phyloP scores from a whole-genome alignment of 331 rosid genomes.

The Rhamnella rubrinervis region DNA sequence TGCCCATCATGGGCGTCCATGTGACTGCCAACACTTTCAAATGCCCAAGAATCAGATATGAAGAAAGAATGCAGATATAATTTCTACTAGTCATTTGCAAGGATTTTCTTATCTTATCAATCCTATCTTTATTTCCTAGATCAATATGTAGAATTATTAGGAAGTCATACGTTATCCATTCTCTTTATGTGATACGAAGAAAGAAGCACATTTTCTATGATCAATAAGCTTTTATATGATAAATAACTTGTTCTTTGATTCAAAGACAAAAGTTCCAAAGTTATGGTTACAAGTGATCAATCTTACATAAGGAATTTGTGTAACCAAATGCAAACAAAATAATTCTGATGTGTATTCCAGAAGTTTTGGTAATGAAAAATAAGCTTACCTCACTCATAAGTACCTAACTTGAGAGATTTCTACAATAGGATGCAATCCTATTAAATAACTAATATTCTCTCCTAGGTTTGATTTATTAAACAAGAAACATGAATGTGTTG shows the following conservation, averaged over 20 bases:
- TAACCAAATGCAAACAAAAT: too few relatives aligned
- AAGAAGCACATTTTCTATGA: too few relatives aligned
- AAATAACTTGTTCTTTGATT: too few relatives aligned
- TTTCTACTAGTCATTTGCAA: conserved; percentile 78
- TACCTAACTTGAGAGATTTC: too few relatives aligned
- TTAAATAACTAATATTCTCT: background rate
- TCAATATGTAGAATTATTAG: conserved; percentile 73
- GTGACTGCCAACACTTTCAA: too few relatives aligned
- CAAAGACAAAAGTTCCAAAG: background rate
- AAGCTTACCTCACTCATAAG: background rate
- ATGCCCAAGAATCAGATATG: conserved; percentile 75
- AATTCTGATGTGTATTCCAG: background rate
- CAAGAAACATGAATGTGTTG: too few relatives aligned
- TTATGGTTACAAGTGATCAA: background rate
- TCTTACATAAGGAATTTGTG: background rate
- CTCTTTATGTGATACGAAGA: conserved; percentile 47
- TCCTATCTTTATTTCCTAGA: conserved; percentile 64
- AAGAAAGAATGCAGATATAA: conserved; percentile 64
- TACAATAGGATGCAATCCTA: too few relatives aligned
- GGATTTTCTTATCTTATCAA: conserved; percentile 86
- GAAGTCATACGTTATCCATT: conserved; percentile 91
- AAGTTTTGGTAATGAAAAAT: background rate
- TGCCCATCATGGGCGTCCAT: too few relatives aligned
- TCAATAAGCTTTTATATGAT: too few relatives aligned
- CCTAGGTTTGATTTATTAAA: too few relatives aligned